Percentiles rank a stretch among this genome's conserved stretches.
phyloP scores from a whole-genome alignment of 331 rosid genomes.

The Erythrophleum ivorense region DNA sequence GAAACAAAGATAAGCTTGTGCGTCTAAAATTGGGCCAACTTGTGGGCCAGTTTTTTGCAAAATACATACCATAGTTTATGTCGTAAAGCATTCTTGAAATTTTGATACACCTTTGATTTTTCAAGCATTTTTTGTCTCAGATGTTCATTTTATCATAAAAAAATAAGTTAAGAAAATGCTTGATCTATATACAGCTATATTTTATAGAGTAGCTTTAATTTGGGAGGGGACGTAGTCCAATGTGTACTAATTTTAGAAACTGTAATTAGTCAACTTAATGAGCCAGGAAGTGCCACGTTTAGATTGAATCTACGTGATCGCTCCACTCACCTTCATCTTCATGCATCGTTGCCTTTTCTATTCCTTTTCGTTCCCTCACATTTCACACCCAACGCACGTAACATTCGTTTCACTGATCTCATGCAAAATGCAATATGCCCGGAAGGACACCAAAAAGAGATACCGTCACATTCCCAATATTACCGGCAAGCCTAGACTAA shows the following conservation, averaged over 20 bases:
- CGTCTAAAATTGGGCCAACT: no score
- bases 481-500: conserved; percentile 33
- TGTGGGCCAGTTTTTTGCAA: no score
- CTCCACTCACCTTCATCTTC: not conserved
- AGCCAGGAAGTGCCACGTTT: conserved; percentile 24
- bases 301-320: conserved; percentile 6
- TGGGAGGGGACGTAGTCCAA: not conserved
- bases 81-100: no score
- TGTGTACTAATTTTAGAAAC: conserved; percentile 37
- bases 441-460: conserved; percentile 37
- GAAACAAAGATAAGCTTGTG: no score
- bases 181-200: no score
- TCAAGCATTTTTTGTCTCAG: no score
- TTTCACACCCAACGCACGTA: no score
- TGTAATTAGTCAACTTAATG: not conserved
- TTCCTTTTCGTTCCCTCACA: conserved; percentile 13
- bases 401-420: not conserved
- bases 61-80: no score
- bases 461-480: not conserved
- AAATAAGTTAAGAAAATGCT: no score
- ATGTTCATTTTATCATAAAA: no score
- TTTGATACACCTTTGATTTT: no score
- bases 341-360: not conserved
- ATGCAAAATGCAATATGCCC: not conserved
- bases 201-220: not conserved